A percentile compares a stretch with the other conserved stretches of the same genome.
Conservation (phyloP, 805 yeast genomes). For the Yamadazyma olivae region DNA sequence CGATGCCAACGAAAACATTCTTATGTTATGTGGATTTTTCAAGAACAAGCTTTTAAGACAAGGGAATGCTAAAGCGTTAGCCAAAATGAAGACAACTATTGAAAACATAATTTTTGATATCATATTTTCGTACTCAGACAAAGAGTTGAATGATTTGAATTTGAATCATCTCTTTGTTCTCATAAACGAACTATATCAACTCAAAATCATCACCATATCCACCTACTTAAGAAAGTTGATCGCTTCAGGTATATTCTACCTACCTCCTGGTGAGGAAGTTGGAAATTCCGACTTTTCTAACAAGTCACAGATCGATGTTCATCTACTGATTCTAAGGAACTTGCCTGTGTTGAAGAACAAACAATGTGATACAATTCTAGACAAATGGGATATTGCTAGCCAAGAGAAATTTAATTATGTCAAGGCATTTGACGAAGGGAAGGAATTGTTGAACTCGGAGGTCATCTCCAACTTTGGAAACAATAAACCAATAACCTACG, state of each 20-base stretch:
- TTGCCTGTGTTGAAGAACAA: constrained; percentile 53
- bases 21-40: constrained; percentile 42
- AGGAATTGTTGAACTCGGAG: constrained; percentile 25
- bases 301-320: constrained; percentile 35
- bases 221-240: constrained; percentile 77
- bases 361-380: constrained; percentile 55
- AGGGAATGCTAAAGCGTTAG: constrained; percentile 14
- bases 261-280: constrained; percentile 20
- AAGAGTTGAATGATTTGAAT: constrained; percentile 14
- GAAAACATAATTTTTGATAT: constrained; percentile 41
- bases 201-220: constrained; percentile 52
- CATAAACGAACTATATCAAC: constrained; percentile 49
- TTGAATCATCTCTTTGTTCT: constrained; percentile 38
- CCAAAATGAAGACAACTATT: constrained; percentile 39
- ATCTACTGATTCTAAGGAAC: constrained; percentile 53
- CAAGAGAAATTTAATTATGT: constrained; percentile 26
- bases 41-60: constrained; percentile 35
- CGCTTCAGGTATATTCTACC: constrained; percentile 79
- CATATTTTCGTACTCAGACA: constrained; percentile 28
- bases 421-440: constrained; percentile 38
- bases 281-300: constrained; percentile 22
- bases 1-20: constrained; percentile 27
- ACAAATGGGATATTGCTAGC: constrained; percentile 40
- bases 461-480: constrained; percentile 29
- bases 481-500: constrained; percentile 15